phyloP scores from a whole-genome alignment of 345 rosid genomes.

The Eucalyptus sp. region DNA sequence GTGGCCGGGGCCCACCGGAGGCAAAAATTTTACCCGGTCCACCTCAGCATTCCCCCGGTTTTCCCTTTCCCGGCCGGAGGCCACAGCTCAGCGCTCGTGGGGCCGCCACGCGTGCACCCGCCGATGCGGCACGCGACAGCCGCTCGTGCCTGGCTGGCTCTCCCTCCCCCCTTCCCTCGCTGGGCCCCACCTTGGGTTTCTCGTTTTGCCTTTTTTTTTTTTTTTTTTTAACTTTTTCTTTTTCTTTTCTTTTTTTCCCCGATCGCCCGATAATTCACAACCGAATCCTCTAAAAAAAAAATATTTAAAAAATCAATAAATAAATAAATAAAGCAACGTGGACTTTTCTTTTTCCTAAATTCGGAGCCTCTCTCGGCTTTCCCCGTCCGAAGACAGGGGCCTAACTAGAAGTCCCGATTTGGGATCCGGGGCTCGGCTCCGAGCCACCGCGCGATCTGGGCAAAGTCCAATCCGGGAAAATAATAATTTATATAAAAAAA shows the following conservation, averaged over 20 bases:
- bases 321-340: background rate
- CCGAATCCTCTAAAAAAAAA: background rate
- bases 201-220: background rate
- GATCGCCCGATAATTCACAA: background rate
- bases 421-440: background rate
- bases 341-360: background rate
- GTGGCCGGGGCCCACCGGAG: background rate
- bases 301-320: background rate
- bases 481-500: background rate
- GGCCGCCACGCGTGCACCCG: conserved; percentile 21
- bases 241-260: no score
- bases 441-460: background rate
- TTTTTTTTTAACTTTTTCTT: background rate
- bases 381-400: background rate
- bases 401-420: background rate
- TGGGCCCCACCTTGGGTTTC: background rate
- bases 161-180: background rate
- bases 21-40: background rate
- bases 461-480: background rate
- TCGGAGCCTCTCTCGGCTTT: background rate
- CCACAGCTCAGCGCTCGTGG: conserved; percentile 8
- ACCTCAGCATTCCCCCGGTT: background rate
- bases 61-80: background rate
- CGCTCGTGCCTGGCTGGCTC: conserved; percentile 7
- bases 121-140: conserved; percentile 50